A percentile compares a stretch with the other conserved stretches of the same genome.
phyloP scores from a whole-genome alignment of 1,284 basidiomycete species.

The Austroboletus niveus region DNA sequence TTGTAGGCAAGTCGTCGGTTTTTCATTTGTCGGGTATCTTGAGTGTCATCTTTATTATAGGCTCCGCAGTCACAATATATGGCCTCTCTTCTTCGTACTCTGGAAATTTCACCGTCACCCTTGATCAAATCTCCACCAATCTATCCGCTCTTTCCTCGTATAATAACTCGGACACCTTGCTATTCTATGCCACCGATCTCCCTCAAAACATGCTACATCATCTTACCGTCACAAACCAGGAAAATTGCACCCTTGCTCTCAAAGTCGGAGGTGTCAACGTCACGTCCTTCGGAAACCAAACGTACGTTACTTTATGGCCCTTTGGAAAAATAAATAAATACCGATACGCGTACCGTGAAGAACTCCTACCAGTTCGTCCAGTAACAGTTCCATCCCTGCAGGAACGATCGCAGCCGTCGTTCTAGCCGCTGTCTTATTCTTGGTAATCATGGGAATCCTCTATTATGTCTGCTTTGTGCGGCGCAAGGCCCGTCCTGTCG shows the following conservation, averaged over 20 bases:
- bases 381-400: constrained; percentile 28
- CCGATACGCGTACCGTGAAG: constrained; percentile 13
- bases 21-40: constrained; percentile 14
- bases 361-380: constrained; percentile 10
- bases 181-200: constrained; percentile 64
- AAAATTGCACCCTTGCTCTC: constrained; percentile 46
- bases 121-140: constrained; percentile 48
- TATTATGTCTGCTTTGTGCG: constrained; percentile 45
- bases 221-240: constrained; percentile 55
- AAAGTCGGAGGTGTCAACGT: constrained; percentile 38
- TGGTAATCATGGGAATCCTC: constrained; percentile 40
- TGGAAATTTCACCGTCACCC: constrained; percentile 56
- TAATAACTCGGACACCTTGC: constrained; percentile 45
- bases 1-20: constrained; percentile 42
- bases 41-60: constrained; percentile 32
- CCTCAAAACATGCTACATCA: constrained; percentile 47
- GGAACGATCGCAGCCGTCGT: constrained; percentile 65
- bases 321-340: background rate
- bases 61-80: constrained; percentile 55
- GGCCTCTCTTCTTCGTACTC: constrained; percentile 54
- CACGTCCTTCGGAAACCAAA: constrained; percentile 35
- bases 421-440: constrained; percentile 51
- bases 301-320: constrained; percentile 19
- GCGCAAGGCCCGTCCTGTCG: constrained; percentile 38
- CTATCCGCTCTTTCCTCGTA: constrained; percentile 45